phyloP scores from a whole-genome alignment of 768 basidiomycete species.

The Cystofilobasidium macerans region DNA sequence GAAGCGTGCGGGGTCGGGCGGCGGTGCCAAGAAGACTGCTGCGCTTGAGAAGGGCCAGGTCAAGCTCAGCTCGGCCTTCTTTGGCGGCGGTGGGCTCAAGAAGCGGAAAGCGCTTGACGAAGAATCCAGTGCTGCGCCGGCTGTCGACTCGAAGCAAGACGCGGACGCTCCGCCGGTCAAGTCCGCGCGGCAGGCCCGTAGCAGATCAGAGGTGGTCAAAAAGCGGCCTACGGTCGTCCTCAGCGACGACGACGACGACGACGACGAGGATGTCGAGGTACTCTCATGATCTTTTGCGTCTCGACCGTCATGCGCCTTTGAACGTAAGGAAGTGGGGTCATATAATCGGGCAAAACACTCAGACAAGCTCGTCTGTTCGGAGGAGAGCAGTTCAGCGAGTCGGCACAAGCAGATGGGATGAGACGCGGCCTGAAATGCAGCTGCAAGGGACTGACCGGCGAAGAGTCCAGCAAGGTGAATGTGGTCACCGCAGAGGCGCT shows the following conservation, averaged over 20 bases:
- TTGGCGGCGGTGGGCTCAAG: not conserved
- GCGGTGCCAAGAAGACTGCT: not conserved
- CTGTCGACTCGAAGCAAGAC: not conserved
- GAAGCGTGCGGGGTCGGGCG: slow-evolving; percentile 1
- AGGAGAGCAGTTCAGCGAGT: too few species aligned
- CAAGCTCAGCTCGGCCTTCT: slow-evolving; percentile 1
- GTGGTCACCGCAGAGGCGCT: too few species aligned
- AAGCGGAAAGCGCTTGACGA: not conserved
- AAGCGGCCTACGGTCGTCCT: not conserved
- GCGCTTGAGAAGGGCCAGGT: slow-evolving; percentile 1
- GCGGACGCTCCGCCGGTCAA: not conserved
- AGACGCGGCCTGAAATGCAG: too few species aligned
- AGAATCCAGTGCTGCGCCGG: too few species aligned
- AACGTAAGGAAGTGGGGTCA: too few species aligned
- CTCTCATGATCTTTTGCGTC: not conserved
- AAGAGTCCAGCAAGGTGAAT: too few species aligned
- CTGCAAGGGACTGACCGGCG: too few species aligned
- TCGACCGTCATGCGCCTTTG: too few species aligned
- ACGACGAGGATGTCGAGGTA: slow-evolving; percentile 8
- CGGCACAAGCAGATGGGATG: too few species aligned
- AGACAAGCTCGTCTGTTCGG: too few species aligned
- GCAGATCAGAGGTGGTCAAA: slow-evolving; percentile 6
- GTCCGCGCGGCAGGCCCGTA: not conserved
- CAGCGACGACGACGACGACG: slow-evolving; percentile 11
- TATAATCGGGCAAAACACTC: too few species aligned